A percentile compares a stretch with the other conserved stretches of the same genome.
Evolutionary conservation across 2,329 filamentous ascomycete genomes (phyloP).

Genomic region (Hypomyces perniciosus): DNA sequence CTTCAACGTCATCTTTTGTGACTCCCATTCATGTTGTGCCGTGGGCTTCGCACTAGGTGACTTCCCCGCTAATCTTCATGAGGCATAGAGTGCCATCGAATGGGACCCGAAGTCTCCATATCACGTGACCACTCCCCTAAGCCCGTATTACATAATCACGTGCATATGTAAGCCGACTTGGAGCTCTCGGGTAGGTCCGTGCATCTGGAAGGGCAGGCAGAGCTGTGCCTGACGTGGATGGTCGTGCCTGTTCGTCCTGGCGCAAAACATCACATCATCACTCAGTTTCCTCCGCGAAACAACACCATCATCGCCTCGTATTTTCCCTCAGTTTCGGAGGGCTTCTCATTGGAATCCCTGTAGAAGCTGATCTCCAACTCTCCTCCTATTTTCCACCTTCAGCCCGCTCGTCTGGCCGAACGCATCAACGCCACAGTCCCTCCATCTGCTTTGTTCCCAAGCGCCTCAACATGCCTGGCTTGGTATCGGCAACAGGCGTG

Average conservation of each 20-base stretch:
- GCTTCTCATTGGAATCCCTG: not conserved
- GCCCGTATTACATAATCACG: not conserved
- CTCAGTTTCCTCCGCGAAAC: conserved; percentile 10
- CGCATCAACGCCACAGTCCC: not conserved
- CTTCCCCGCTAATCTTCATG: not conserved
- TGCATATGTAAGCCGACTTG: conserved; percentile 8
- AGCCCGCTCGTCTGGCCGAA: too few relatives aligned
- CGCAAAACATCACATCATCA: conserved; percentile 24
- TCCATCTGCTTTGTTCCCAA: not conserved
- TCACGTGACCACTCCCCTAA: not conserved
- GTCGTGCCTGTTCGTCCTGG: conserved; percentile 22
- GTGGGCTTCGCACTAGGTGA: not conserved
- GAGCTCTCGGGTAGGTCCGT: conserved; percentile 21
- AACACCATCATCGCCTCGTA: conserved; percentile 12
- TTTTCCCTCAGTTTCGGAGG: conserved; percentile 7
- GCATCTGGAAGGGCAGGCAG: conserved; percentile 28
- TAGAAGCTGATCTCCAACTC: not conserved
- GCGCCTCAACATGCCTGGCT: conserved; percentile 66
- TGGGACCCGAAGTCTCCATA: not conserved
- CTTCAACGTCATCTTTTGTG: too few relatives aligned
- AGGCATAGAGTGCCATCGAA: not conserved
- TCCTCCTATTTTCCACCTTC: not conserved
- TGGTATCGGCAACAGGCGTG: conserved; percentile 90
- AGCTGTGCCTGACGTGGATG: conserved; percentile 38
- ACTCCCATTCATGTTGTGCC: too few relatives aligned